Evolutionary conservation across 495 filamentous ascomycete species (phyloP), one percentile per base, ranked within the genome.

Genomic region (Aspergillus heteromorphus): DNA sequence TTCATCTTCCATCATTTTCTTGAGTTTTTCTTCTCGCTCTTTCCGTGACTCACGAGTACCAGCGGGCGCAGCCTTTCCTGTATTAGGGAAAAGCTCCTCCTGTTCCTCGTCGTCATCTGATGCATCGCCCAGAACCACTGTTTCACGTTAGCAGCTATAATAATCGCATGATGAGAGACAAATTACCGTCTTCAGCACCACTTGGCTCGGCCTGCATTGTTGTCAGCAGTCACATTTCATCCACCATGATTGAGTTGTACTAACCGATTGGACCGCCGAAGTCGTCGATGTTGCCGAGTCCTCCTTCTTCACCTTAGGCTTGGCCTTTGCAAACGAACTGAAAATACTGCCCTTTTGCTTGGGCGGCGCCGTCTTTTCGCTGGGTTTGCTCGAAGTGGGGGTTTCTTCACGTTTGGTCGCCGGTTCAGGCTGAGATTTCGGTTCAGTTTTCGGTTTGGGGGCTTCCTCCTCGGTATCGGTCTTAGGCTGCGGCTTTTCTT

Each of bases 1-100:
- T 38, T 87, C 85, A 60, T 89, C 81, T 25, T 95, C 89, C 91
- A 96, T 95, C 91, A 96, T 95, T 53, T 82, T 81, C 45, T 76
- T 80, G 11, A 95, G 76, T 52, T 79, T 79, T 40, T 86, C 88
- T 64, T 90, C 83, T 16, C 89, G 83, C 51, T 89, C 83, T 52
- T 82, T 85, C 58, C 81, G 81, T 9, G 72, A 78, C 66, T 85
- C 83, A 18, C 81, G 73, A n/a, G 66, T 69, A 18, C 67, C 67
- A 48, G 40, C 66, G 56, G 49, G 61, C 42, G 63, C 50, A 41
- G 63, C 43, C 72, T 79, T 62, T 42, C 69, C 55, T 64, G 64
- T 63, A 56, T 73, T 55, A 56, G 73, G 60, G 66, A 83, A 79
- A 21, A 84, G 81, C 4, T 83, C 79, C 49, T 87, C 84, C 17